Conservation (phyloP, 2,329 filamentous ascomycete species). For the Fusarium abutilonis region DNA sequence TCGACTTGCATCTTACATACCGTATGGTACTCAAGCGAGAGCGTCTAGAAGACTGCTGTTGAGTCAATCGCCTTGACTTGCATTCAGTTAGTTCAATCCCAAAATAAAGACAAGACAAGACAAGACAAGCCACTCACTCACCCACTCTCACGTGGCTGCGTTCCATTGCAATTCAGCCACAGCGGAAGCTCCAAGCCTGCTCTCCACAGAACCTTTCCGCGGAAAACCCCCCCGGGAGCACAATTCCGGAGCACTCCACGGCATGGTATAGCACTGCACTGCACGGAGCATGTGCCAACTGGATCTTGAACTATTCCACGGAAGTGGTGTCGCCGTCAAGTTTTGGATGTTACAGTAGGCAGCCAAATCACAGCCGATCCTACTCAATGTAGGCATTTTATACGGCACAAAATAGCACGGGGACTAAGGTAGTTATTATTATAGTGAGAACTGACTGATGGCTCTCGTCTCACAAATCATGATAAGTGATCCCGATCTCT, state of each 20-base stretch:
- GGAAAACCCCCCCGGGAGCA: not conserved
- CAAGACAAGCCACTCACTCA: not conserved
- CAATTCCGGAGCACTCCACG: not conserved
- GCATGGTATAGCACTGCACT: not conserved
- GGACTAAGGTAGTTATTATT: not conserved
- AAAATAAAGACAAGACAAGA: not conserved
- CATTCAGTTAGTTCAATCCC: too few relatives aligned
- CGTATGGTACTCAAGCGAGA: too few relatives aligned
- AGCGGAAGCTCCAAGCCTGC: slow-evolving; percentile 1
- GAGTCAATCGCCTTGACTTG: too few relatives aligned
- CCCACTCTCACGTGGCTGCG: slow-evolving; percentile 4
- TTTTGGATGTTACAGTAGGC: slow-evolving; percentile 3
- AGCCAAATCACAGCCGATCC: slow-evolving; percentile 30
- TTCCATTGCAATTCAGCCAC: slow-evolving; percentile 12
- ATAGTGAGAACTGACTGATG: not conserved
- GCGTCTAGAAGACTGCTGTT: too few relatives aligned
- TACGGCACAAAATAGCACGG: slow-evolving; percentile 2
- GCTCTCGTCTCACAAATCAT: slow-evolving; percentile 17
- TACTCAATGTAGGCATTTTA: slow-evolving; percentile 16
- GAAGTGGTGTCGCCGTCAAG: slow-evolving; percentile 25
- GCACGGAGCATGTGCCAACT: slow-evolving; percentile 10
- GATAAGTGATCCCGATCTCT: slow-evolving; percentile 19
- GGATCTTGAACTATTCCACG: slow-evolving; percentile 22
- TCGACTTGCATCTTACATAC: too few relatives aligned
- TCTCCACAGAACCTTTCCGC: slow-evolving; percentile 25